Percentiles rank a stretch among this genome's conserved stretches.
phyloP scores from a whole-genome alignment of 192 early-diverging fungal genomes.

The Obelidium mucronatum region DNA sequence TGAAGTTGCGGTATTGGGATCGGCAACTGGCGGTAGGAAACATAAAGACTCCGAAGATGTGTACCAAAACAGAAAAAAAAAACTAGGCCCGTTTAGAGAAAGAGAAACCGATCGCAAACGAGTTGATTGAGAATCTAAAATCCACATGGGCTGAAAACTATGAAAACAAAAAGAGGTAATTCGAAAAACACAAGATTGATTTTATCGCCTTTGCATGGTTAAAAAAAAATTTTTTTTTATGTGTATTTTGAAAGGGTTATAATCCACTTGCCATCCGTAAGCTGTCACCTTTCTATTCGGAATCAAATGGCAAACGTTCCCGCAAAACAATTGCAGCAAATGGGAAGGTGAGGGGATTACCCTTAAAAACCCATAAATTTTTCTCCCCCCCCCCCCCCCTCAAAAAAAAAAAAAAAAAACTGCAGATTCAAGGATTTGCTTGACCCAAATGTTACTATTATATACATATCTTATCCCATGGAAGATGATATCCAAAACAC shows the following conservation, averaged over 20 bases:
- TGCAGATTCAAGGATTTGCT: constrained; percentile 26
- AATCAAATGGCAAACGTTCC: background rate
- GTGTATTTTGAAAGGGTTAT: constrained; percentile 13
- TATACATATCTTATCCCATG: constrained; percentile 17
- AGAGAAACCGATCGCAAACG: background rate
- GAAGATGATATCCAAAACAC: constrained; percentile 15
- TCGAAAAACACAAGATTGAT: background rate
- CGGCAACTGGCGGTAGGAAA: background rate
- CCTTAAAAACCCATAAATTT: too few relatives aligned
- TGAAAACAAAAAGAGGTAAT: constrained; percentile 21
- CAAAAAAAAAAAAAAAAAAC: background rate
- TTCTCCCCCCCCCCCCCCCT: too few relatives aligned
- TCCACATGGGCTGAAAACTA: constrained; percentile 13
- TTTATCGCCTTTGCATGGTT: too few relatives aligned
- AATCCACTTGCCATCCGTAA: constrained; percentile 32
- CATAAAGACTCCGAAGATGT: too few relatives aligned
- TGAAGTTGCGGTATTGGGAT: constrained; percentile 1
- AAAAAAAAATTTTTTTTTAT: background rate
- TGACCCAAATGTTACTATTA: constrained; percentile 33
- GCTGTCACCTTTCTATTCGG: background rate
- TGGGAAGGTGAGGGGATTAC: constrained; percentile 38
- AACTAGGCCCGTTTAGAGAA: too few relatives aligned
- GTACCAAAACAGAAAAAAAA: too few relatives aligned
- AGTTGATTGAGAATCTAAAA: background rate
- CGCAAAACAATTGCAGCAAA: constrained; percentile 18